These are phyloP conservation scores for Lentinula aciculospora DNA, from an alignment of 768 basidiomycete genomes.

Conservation along the genomic window DNA sequence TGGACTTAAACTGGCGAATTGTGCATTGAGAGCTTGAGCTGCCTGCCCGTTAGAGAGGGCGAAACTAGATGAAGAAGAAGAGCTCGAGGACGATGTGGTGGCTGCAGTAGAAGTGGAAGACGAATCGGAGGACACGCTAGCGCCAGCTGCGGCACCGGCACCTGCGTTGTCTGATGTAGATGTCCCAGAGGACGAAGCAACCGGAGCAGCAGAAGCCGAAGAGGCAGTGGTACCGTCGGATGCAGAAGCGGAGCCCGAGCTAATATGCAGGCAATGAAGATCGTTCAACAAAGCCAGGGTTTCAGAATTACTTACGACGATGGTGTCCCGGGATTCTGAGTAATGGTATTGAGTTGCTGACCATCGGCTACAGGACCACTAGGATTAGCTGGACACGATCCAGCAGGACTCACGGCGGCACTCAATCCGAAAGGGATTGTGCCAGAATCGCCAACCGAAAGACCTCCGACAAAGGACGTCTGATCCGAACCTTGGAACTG, in stretches of 20 bases:
- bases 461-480: constrained; percentile 37
- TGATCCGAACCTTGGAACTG: constrained; percentile 46
- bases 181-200: not conserved
- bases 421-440: constrained; percentile 49
- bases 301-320: constrained; percentile 10
- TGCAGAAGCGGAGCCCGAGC: not conserved
- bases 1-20: constrained; percentile 33
- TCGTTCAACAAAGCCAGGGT: not conserved
- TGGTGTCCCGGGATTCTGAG: constrained; percentile 26
- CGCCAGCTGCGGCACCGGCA: constrained; percentile 5
- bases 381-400: constrained; percentile 46
- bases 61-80: constrained; percentile 15
- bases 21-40: constrained; percentile 31
- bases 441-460: constrained; percentile 35
- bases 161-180: constrained; percentile 8
- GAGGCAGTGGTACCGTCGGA: constrained; percentile 7
- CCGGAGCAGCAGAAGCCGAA: constrained; percentile 6
- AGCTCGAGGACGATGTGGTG: constrained; percentile 6
- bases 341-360: constrained; percentile 30
- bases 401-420: constrained; percentile 34
- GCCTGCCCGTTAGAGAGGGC: constrained; percentile 29
- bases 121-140: constrained; percentile 1
- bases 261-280: not conserved
- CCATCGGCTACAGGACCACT: constrained; percentile 46
- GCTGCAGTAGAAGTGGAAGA: not conserved